Base-by-base conservation (phyloP, 345 rosid genomes). In the Kernera saxatilis region DNA sequence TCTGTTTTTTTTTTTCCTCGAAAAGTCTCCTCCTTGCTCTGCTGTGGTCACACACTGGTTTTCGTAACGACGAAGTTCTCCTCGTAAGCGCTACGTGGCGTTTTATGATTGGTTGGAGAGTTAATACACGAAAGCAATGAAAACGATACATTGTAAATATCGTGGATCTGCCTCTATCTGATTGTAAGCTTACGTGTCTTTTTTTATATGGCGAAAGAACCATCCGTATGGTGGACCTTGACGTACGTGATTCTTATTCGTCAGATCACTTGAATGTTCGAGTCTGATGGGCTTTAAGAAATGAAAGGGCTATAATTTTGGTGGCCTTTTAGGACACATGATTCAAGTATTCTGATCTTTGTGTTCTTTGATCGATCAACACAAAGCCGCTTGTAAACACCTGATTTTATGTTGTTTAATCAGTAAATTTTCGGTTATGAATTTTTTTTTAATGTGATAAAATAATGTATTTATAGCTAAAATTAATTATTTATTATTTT, bases 11-110 rank as follows among this genome's bases (percentile, higher is more conserved):
- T 1, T 33, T 8, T 58, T 27, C 40, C 64, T 49, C 19, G 26
- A 25, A 51, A 74, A 74, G 78, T 66, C 78, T 66, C 14, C 61
- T 40, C n/a, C n/a, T 26, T 72, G 27, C 39, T 66, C 67, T 73
- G 59, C 32, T 46, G 19, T 40, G 25, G 29, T 7, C 19, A 30
- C 53, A 22, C 49, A 44, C 49, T 64, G 15, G 68, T 22, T 57
- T 50, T 67, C 55, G 54, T 67, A 74, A 58, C 59, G 46, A 49
- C 40, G 60, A 66, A 64, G 19, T 39, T 49, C 46, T 67, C 58
- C 60, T 72, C 2, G 2, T 1, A 15, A 19, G 11, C 23, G 9
- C 35, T 12, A 67, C 69, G 73, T 59, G 73, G 63, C 30, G 3
- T 15, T 4, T 49, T 33, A 0, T 5, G 8, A 74, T 41, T 74